Evolutionary conservation across 306 rosid genomes (phyloP).

Genomic region (Acmispon strigosus): DNA sequence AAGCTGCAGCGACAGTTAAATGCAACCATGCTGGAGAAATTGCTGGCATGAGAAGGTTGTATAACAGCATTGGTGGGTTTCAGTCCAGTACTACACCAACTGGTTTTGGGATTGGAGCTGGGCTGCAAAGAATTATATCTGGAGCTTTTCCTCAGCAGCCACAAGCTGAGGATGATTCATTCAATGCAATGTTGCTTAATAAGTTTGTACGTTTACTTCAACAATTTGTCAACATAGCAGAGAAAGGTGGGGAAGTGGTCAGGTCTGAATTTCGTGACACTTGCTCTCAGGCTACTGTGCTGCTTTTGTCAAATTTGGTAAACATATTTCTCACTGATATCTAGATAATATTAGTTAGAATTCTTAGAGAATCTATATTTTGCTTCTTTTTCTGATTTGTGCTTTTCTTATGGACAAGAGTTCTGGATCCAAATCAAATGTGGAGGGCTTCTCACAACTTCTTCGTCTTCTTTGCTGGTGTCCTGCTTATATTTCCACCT

Average conservation of each 20-base stretch:
- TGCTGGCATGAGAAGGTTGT: constrained; percentile 98
- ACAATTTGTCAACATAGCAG: constrained; percentile 82
- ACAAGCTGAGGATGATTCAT: constrained; percentile 75
- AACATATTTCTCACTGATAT: constrained; percentile 7
- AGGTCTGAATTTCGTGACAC: constrained; percentile 85
- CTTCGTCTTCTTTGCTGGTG: constrained; percentile 99
- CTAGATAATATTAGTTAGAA: constrained; percentile 8
- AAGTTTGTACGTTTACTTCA: constrained; percentile 90
- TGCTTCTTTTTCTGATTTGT: constrained; percentile 25
- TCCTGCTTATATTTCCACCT: constrained; percentile 90
- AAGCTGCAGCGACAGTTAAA: constrained; percentile 87
- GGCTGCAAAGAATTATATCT: constrained; percentile 90
- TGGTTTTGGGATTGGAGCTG: constrained; percentile 74
- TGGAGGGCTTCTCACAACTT: constrained; percentile 96
- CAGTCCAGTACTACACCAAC: constrained; percentile 52
- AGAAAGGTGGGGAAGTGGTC: constrained; percentile 83
- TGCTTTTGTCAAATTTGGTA: constrained; percentile 94
- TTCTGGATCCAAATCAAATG: constrained; percentile 72
- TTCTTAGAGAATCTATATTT: constrained; percentile 4
- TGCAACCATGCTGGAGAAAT: constrained; percentile 98
- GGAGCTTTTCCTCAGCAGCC: constrained; percentile 84
- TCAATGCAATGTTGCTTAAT: constrained; percentile 75
- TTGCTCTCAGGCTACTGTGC: constrained; percentile 97
- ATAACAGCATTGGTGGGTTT: constrained; percentile 95
- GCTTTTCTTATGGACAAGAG: constrained; percentile 53